Conservation (phyloP, 2,329 filamentous ascomycete genomes). For the Aspergillus unguis region DNA sequence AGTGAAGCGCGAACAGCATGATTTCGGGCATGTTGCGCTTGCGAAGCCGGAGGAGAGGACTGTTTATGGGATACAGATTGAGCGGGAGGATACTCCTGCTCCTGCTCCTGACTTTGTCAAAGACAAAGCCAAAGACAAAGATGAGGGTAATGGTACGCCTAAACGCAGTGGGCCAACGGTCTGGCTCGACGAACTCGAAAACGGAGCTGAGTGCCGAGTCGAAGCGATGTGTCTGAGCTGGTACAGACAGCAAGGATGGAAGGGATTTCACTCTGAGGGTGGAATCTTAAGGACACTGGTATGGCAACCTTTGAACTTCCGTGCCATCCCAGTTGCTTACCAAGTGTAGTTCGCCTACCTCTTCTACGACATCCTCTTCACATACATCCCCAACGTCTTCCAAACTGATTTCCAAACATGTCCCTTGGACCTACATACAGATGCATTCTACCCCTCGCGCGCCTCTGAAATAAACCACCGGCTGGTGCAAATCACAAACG, state of each 20-base stretch:
- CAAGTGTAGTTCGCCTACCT: slow-evolving; percentile 70
- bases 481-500: slow-evolving; percentile 83
- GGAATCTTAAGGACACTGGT: slow-evolving; percentile 83
- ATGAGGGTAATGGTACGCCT: slow-evolving; percentile 2
- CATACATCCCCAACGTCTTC: slow-evolving; percentile 94
- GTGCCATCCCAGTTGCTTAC: no score
- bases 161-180: slow-evolving; percentile 59
- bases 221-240: slow-evolving; percentile 90
- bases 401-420: slow-evolving; percentile 94
- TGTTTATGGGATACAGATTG: slow-evolving; percentile 74
- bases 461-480: slow-evolving; percentile 85
- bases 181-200: slow-evolving; percentile 77
- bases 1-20: slow-evolving; percentile 81
- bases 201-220: slow-evolving; percentile 71
- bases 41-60: slow-evolving; percentile 70
- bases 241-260: slow-evolving; percentile 82
- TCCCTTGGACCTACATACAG: slow-evolving; percentile 86
- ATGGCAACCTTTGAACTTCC: no score
- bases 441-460: slow-evolving; percentile 84
- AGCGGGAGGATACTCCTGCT: slow-evolving; percentile 51
- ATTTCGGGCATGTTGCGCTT: slow-evolving; percentile 83
- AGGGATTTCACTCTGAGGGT: slow-evolving; percentile 90
- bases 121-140: slow-evolving; percentile 8
- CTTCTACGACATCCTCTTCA: slow-evolving; percentile 89
- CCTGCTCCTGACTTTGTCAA: slow-evolving; percentile 13